Evolutionary conservation across 2,329 filamentous ascomycete species (phyloP), one percentile per base, ranked within the genome.

Genomic region (Cryphonectria japonica): DNA sequence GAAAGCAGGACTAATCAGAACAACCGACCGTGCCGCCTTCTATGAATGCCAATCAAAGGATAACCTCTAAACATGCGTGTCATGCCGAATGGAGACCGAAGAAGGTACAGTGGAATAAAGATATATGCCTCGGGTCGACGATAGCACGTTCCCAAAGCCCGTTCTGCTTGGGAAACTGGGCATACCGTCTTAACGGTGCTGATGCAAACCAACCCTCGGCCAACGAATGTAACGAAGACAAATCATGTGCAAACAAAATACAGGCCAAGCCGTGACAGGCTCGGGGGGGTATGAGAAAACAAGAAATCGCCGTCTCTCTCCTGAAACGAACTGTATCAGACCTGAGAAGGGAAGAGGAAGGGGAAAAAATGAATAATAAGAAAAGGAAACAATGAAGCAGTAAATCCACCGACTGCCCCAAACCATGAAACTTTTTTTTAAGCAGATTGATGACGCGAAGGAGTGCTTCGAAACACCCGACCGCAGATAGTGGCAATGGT

Each of bases 11-110:
- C 61, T 62, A 65, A 65, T 43, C 32, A 57, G 57, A 61, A 68
- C 65, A 65, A 54, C 64, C 69, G 59, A 50, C 71, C 69, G 54
- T 41, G 66, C 60, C 69, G 39, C 67, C 69, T 65, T 73, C 71
- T 71, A 74, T 71, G 67, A 62, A 73, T 74, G 71, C 73, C 71
- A 61, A 68, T 67, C 71, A 64, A 72, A 68, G 66, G 54, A 71
- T 68, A 71, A 67, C 71, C 67, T 72, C 71, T 73, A 73, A 68
- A 71, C 69, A 67, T 67, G 63, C 62, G 66, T 72, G 61, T 66
- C 61, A 72, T 72, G 71, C 71, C 50, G 69, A 54, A 52, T 66
- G 66, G 50, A 66, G 65, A 52, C 70, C 34, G 52, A 65, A 62
- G 52, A 65, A 43, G 57, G 69, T 68, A 62, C 52, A 65, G 46